phyloP scores from a whole-genome alignment of 331 rosid species.

The Saraca asoca region DNA sequence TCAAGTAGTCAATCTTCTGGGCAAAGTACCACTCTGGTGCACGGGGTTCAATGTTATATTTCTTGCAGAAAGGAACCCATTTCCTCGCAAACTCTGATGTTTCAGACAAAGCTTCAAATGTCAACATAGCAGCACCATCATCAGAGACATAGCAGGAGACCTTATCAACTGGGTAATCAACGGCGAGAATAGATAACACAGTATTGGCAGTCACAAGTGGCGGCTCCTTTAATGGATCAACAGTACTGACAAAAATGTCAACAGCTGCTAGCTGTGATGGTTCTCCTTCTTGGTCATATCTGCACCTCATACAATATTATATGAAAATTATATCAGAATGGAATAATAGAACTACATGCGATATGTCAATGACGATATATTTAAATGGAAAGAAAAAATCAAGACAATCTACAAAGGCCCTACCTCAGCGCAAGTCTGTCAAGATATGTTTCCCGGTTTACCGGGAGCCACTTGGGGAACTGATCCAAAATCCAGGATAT shows the following conservation, averaged over 20 bases:
- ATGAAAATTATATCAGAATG: constrained; percentile 30
- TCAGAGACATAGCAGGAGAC: constrained; percentile 98
- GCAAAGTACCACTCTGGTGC: constrained; percentile 99
- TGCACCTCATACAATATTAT: constrained; percentile 40
- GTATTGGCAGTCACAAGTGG: constrained; percentile 99
- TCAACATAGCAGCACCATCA: constrained; percentile 98
- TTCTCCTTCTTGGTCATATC: constrained; percentile 98
- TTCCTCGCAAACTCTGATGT: constrained; percentile 92
- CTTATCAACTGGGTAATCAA: constrained; percentile 97
- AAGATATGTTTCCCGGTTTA: constrained; percentile 96
- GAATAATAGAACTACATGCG: constrained; percentile 16
- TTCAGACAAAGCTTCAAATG: constrained; percentile 97
- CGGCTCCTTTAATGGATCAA: constrained; percentile 96
- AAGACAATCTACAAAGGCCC: constrained; percentile 13
- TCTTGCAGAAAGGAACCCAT: constrained; percentile 97
- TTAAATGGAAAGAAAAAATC: background rate
- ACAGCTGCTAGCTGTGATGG: constrained; percentile 92
- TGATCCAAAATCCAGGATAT: constrained; percentile 98
- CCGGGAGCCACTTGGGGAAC: constrained; percentile 95
- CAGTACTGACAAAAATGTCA: constrained; percentile 98
- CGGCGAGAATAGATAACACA: constrained; percentile 89
- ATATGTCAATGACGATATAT: constrained; percentile 11
- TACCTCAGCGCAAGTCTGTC: constrained; percentile 95
- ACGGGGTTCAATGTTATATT: constrained; percentile 83
- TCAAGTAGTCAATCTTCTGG: constrained; percentile 85